Base-by-base conservation (phyloP, 306 rosid species). In the Casuarina glauca region DNA sequence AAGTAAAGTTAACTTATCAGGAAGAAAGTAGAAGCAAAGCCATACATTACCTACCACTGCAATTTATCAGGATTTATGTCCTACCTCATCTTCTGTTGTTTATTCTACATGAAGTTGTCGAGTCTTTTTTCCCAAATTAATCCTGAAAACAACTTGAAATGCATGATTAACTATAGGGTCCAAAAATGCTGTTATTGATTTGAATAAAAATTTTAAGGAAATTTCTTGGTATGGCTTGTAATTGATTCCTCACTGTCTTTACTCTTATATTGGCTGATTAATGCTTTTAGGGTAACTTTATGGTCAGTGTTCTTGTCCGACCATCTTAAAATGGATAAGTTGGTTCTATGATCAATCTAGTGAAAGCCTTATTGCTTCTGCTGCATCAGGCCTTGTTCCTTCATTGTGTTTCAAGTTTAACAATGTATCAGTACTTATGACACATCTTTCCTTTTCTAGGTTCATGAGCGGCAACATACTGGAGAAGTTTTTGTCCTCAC, bases 401-500 rank as follows among this genome's bases (percentile, higher is more conserved):
- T 67, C 54, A 74, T 52, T 51, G 48, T 32, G 38, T 36, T 38
- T 55, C 70, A 36, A 9, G 70, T 5, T 57, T 16, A 41, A 19
- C 32, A 52, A 51, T 16, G 2, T 12, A 50, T 81, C 12, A 44
- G 19, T 70, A 67, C 73, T 72, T 42, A 38, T 61, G 45, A 9
- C 70, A 17, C 5, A 42, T 44, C 49, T 79, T 11, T 17, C 54
- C 41, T 71, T 48, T 82, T 75, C 68, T 69, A 89, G 98, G 96
- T 94, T 76, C 97, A 89, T 48, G 88, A 90, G 76, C 79, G 69
- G 39, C 73, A 55, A 74, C 85, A 87, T 72, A 87, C 69, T 6
- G 86, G 89, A 74, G 93, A 92, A 72, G 80, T 71, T 44, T 70
- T 81, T 77, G 45, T 85, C 75, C 98, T 94, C 63, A 90, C 97